phyloP scores from a whole-genome alignment of 768 basidiomycete genomes.

The Naganishia friedmannii region DNA sequence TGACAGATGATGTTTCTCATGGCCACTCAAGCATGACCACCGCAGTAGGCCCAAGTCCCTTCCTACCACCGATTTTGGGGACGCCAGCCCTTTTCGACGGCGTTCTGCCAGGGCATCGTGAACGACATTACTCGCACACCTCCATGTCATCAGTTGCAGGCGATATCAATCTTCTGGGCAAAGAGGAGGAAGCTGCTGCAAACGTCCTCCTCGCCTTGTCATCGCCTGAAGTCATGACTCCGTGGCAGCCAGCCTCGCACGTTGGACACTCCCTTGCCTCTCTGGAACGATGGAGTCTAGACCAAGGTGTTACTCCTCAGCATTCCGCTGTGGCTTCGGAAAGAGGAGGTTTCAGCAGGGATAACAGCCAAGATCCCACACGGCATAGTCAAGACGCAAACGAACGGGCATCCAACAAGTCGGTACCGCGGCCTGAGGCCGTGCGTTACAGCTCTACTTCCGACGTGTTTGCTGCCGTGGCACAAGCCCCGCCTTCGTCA shows the following conservation, averaged over 20 bases:
- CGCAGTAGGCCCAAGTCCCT: slow-evolving; percentile 5
- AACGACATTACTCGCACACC: not conserved
- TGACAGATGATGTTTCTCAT: not conserved
- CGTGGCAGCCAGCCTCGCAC: slow-evolving; percentile 25
- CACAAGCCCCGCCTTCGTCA: not conserved
- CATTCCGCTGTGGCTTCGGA: slow-evolving; percentile 1
- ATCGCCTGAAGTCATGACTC: slow-evolving; percentile 27
- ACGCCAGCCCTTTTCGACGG: slow-evolving; percentile 10
- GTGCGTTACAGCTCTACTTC: not conserved
- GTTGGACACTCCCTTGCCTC: slow-evolving; percentile 7
- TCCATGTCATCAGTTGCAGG: slow-evolving; percentile 1
- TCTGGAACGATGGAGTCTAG: slow-evolving; percentile 14
- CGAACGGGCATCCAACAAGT: not conserved
- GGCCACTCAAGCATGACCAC: not conserved
- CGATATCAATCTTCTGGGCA: slow-evolving; percentile 6
- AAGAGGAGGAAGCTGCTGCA: slow-evolving; percentile 28
- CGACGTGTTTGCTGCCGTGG: not conserved
- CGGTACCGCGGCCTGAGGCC: not conserved
- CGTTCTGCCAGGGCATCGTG: not conserved
- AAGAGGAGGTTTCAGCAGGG: not conserved
- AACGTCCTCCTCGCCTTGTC: slow-evolving; percentile 26
- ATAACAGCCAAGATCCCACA: not conserved
- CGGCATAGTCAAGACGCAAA: not conserved
- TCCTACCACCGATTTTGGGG: slow-evolving; percentile 11
- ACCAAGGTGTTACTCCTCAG: not conserved